Base-by-base conservation (phyloP, 441 rosid species). In the Bruguiera hainesii region DNA sequence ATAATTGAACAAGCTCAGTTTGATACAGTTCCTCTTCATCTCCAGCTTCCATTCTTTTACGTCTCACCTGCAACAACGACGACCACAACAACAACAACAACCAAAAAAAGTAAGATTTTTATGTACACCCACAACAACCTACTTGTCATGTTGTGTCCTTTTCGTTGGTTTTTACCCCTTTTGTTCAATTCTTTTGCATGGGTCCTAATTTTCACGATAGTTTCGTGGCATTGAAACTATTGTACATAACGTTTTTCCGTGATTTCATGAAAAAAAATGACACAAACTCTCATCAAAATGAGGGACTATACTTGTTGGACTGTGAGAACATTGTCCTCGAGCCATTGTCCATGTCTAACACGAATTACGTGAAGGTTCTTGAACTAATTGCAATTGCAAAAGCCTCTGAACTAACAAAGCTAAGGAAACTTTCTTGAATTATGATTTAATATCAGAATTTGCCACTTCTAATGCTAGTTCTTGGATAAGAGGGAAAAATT, bases 1-100 rank as follows among this genome's bases (percentile, higher is more conserved):
- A 95, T 56, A 92, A 57, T 73, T 95, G 93, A 56, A 82, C 78
- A 66, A 87, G 93, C 66, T 92, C 98, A 42, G 94, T 95, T 75
- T 87, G 82, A 46, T 87, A 86, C 19, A 86, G 79, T 50, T 83
- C 88, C 3, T 78, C 85, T 13, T 78, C 87, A 75, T 66, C 82
- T 5, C 80, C 91, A 60, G 73, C 83, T 52, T 78, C 95, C 76
- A 75, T 64, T 60, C 75, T 78, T 51, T 78, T 85, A 56, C 85
- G 77, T 70, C 78, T 85, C 58, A 84, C 95, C 99, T 95, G 75
- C 62, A 60, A 50, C n/a, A 28, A 53, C 65, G 56, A 26, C 37
- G 1, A 20, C 30, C 0, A 29, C 4, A 29, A 29, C 5, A 29
- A 29, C 35, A 33, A 33, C 7, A 33, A 1, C 7, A 6, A 58